Base-by-base conservation (phyloP, 306 rosid genomes). In the Luffa acutangula region DNA sequence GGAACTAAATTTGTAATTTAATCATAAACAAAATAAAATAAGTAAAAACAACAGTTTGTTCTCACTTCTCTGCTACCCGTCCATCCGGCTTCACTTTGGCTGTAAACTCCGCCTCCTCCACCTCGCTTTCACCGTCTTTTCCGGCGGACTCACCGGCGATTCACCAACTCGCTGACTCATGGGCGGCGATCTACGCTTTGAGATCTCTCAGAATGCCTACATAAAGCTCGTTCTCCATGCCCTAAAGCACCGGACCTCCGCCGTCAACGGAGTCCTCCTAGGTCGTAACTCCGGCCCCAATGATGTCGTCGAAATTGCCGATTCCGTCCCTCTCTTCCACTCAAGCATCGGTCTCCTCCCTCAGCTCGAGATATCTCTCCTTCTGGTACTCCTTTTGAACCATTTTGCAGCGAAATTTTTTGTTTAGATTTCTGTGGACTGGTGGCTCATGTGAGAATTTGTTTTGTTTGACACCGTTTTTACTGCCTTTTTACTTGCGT, bases 261-360 rank as follows among this genome's bases (percentile, higher is more conserved):
- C 97, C 84, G 97, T 92, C 85, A 95, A 95, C 86, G 97, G 90
- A 48, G 57, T 95, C 84, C 89, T 95, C 78, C 74, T 95, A 82
- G 98, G 98, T 81, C 97, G 96, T 82, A 76, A 88, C 81, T 89
- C 96, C 21, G 62, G 91, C n/a, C 63, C 77, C 4, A 89, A 88
- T 84, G 91, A 90, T 77, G 81, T 88, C 86, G 87, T 95, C 8
- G 90, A 90, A 84, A 89, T 95, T 84, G 37, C 87, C 75, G 98
- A 95, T 76, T 88, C 98, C 14, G 96, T 95, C 79, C 98, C 98
- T 85, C 96, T 95, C 15, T 93, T 95, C 83, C 98, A 95, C 84
- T 89, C 98, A 70, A 90, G 87, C 84, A 74, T 93, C 82, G 88
- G 97, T 41, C 98, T 95, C 60, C 98, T 95, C 71, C 98, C 98